Conservation (phyloP, 805 yeast genomes). For the Diddensiella transvaalensis region DNA sequence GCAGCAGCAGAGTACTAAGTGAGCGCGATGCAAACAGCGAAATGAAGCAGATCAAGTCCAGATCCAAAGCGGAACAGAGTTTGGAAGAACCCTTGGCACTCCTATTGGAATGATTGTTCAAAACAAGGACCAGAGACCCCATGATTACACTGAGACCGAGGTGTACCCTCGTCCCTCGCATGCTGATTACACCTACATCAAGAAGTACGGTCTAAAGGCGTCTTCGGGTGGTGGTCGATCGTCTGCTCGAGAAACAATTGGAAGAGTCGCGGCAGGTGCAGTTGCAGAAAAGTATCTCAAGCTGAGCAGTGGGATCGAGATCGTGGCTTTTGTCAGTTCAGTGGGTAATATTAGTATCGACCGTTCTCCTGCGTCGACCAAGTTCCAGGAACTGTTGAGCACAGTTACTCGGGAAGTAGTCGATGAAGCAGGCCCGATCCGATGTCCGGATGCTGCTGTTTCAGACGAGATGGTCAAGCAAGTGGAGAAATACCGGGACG, state of each 20-base stretch:
- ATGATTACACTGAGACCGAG: conserved; percentile 94
- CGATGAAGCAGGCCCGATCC: conserved; percentile 82
- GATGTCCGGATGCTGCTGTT: conserved; percentile 80
- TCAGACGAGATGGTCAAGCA: conserved; percentile 79
- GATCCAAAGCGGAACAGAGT: conserved; percentile 93
- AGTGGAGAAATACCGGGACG: conserved; percentile 81
- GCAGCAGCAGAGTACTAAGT: neutral
- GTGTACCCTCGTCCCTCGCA: conserved; percentile 96
- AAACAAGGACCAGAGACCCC: conserved; percentile 96
- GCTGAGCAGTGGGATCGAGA: conserved; percentile 78
- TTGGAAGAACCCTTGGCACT: conserved; percentile 86
- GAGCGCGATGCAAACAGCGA: conserved; percentile 35
- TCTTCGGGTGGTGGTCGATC: conserved; percentile 97
- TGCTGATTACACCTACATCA: conserved; percentile 91
- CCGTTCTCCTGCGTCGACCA: conserved; percentile 61
- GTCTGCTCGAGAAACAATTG: conserved; percentile 96
- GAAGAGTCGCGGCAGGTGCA: conserved; percentile 98
- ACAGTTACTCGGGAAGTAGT: conserved; percentile 85
- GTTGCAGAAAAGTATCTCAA: conserved; percentile 88
- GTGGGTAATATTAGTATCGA: conserved; percentile 80
- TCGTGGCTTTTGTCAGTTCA: conserved; percentile 93
- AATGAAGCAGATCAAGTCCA: conserved; percentile 90
- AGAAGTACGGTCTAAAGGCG: conserved; percentile 89
- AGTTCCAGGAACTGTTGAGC: conserved; percentile 63
- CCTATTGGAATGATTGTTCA: conserved; percentile 91